Percentiles rank a stretch among this genome's conserved stretches.
Conservation (phyloP, 2,329 filamentous ascomycete genomes). For the Neonectria ditissima region DNA sequence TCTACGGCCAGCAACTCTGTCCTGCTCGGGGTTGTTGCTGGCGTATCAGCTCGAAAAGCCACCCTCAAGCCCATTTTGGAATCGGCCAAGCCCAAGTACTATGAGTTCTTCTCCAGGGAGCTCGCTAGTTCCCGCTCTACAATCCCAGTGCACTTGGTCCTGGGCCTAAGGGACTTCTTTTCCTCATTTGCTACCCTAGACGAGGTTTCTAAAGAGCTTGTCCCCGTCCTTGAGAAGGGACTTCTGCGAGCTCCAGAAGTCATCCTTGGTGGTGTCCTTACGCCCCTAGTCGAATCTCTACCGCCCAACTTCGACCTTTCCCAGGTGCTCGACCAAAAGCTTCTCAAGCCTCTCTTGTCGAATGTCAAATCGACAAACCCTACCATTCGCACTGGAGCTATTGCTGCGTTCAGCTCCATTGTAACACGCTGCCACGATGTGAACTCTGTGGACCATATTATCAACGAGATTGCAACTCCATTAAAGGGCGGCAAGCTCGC, state of each 20-base stretch:
- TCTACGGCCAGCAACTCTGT: constrained; percentile 77
- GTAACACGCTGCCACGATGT: constrained; percentile 70
- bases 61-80: constrained; percentile 72
- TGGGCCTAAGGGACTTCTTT: constrained; percentile 86
- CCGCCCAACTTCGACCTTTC: constrained; percentile 81
- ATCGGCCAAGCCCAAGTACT: constrained; percentile 75
- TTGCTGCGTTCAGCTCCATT: constrained; percentile 79
- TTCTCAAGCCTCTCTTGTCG: constrained; percentile 88
- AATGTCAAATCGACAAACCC: constrained; percentile 92
- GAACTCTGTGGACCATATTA: constrained; percentile 72
- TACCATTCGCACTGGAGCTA: constrained; percentile 78
- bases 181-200: constrained; percentile 76
- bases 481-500: constrained; percentile 87
- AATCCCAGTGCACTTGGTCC: constrained; percentile 78
- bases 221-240: constrained; percentile 88
- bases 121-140: constrained; percentile 81
- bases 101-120: constrained; percentile 87
- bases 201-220: constrained; percentile 79
- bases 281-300: constrained; percentile 77
- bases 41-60: constrained; percentile 81
- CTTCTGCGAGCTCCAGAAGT: constrained; percentile 91
- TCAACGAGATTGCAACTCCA: constrained; percentile 82
- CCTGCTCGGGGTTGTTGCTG: constrained; percentile 86
- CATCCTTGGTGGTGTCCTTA: constrained; percentile 82
- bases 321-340: constrained; percentile 73